Evolutionary conservation across 306 rosid genomes (phyloP).

Genomic region (Carpinus fangiana): DNA sequence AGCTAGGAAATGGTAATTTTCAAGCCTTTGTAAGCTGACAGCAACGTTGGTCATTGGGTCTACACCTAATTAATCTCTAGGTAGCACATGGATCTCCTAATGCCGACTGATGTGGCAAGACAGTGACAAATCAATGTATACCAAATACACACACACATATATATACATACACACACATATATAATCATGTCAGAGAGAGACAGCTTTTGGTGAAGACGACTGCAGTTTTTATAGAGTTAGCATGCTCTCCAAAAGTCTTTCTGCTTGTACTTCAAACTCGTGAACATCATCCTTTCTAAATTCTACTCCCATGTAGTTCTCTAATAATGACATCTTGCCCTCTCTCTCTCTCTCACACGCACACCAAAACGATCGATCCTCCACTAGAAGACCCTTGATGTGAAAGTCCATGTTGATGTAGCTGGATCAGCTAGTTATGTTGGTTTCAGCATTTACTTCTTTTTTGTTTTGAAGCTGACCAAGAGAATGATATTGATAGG

Average conservation of each 20-base stretch:
- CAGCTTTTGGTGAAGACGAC: neutral
- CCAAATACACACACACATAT: neutral
- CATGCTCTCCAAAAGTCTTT: neutral
- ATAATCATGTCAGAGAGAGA: neutral
- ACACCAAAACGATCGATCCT: neutral
- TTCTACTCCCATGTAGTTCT: neutral
- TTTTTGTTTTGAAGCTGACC: neutral
- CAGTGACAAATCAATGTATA: neutral
- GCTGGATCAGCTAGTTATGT: too few relatives aligned
- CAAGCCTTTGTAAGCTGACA: neutral
- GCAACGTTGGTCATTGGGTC: neutral
- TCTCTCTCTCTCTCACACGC: neutral
- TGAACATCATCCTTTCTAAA: neutral
- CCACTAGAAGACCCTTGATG: neutral
- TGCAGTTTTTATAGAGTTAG: neutral
- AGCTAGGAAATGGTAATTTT: neutral
- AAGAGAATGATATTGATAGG: neutral
- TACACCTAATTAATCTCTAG: neutral
- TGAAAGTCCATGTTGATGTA: neutral
- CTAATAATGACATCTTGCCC: neutral
- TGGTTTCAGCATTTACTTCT: neutral
- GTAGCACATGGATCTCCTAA: slow-evolving; percentile 7
- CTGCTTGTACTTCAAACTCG: neutral
- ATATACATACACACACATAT: neutral
- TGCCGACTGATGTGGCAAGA: neutral